Evolutionary conservation across 2,329 filamentous ascomycete genomes (phyloP).

Genomic region (Sclerotinia subarctica): DNA sequence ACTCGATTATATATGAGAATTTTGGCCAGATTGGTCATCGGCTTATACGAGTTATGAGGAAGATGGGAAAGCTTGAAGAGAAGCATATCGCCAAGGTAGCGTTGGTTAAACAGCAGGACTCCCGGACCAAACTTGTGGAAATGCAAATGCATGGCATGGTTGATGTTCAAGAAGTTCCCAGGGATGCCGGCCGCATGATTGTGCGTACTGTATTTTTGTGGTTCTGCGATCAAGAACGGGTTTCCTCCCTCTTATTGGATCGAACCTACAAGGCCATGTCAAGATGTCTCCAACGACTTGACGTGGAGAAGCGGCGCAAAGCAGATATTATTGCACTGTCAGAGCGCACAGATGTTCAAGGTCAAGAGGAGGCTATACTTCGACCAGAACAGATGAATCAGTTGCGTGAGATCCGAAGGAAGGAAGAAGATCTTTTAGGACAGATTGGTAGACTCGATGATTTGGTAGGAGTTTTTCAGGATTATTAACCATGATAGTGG

Average conservation of each 20-base stretch:
- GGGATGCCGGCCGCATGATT: constrained; percentile 77
- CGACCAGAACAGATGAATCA: constrained; percentile 68
- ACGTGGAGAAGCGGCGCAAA: constrained; percentile 69
- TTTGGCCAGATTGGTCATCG: constrained; percentile 76
- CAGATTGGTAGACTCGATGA: constrained; percentile 83
- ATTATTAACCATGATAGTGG: constrained; percentile 53
- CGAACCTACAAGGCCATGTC: constrained; percentile 89
- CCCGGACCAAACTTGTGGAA: constrained; percentile 78
- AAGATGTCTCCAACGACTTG: constrained; percentile 75
- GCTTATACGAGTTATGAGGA: constrained; percentile 78
- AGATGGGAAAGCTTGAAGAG: constrained; percentile 92
- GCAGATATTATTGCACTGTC: constrained; percentile 75
- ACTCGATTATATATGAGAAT: constrained; percentile 73
- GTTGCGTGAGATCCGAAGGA: constrained; percentile 56
- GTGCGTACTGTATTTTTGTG: constrained; percentile 86
- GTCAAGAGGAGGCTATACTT: constrained; percentile 72
- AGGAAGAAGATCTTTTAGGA: constrained; percentile 70
- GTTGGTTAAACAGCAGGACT: constrained; percentile 79
- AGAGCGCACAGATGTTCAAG: constrained; percentile 79
- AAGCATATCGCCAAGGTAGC: constrained; percentile 78
- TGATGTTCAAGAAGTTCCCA: constrained; percentile 90
- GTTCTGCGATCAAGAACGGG: constrained; percentile 79
- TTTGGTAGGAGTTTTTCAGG: constrained; percentile 75
- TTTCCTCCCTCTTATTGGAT: constrained; percentile 67
- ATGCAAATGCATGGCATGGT: constrained; percentile 86